phyloP scores from a whole-genome alignment of 306 rosid genomes.

The Nissolia schottii region DNA sequence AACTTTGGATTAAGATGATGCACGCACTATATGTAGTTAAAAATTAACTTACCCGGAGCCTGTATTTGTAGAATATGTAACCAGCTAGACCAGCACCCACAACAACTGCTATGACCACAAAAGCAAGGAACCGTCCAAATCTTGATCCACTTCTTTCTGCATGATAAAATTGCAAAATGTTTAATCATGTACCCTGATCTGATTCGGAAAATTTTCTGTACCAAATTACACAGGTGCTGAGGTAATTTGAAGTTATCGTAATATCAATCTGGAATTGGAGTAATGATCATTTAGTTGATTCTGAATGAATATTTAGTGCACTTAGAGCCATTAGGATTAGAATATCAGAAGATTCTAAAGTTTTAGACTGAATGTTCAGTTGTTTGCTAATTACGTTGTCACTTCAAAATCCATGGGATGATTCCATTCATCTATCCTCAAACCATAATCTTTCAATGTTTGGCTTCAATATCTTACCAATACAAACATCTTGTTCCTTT shows the following conservation, averaged over 20 bases:
- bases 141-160: slow-evolving; percentile 74
- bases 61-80: slow-evolving; percentile 87
- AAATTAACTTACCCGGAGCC: slow-evolving; percentile 67
- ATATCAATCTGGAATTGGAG: no score
- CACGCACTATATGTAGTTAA: neutral
- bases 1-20: neutral
- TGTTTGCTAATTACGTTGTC: neutral
- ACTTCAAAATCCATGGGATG: neutral
- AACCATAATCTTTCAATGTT: neutral
- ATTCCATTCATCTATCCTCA: neutral
- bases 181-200: neutral
- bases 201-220: neutral
- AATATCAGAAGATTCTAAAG: neutral
- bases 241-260: no score
- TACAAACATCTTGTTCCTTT: slow-evolving; percentile 46
- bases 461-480: slow-evolving; percentile 31
- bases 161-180: neutral
- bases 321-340: neutral
- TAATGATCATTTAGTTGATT: neutral
- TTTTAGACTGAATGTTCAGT: neutral
- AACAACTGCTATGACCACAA: slow-evolving; percentile 56
- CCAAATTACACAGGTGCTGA: no score
- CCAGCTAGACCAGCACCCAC: slow-evolving; percentile 59
- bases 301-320: neutral
- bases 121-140: slow-evolving; percentile 48